These are phyloP conservation scores for Magnolia changhungtana DNA, from an alignment of 164 flowering plant species.

Conservation along the genomic window DNA sequence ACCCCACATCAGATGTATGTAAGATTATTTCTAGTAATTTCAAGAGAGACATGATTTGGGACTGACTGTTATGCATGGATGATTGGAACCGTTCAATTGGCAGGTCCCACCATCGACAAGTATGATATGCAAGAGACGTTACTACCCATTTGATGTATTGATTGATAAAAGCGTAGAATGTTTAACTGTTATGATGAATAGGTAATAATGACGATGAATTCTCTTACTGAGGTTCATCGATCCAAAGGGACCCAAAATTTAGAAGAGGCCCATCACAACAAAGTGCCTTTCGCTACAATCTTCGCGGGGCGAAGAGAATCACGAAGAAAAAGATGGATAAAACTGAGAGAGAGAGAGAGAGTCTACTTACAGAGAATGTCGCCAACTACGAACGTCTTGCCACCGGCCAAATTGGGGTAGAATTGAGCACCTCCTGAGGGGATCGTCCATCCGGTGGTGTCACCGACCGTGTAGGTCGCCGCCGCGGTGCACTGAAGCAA, in stretches of 20 bases:
- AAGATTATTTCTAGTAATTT: background rate
- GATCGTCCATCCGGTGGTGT: constrained; percentile 14
- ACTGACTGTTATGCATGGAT: background rate
- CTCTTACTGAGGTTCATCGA: too few species aligned
- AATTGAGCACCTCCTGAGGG: constrained; percentile 6
- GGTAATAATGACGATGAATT: too few species aligned
- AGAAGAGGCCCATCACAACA: background rate
- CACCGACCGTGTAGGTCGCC: constrained; percentile 15
- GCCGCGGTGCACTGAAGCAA: constrained; percentile 11
- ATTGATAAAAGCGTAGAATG: too few species aligned
- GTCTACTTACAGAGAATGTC: constrained; percentile 25
- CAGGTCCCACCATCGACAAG: background rate
- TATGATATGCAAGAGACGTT: too few species aligned
- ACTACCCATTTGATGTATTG: too few species aligned
- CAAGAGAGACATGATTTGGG: background rate
- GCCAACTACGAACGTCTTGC: constrained; percentile 12
- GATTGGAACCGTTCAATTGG: background rate
- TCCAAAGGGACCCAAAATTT: too few species aligned
- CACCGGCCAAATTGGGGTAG: constrained; percentile 17
- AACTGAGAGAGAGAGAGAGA: background rate
- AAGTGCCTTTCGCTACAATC: too few species aligned
- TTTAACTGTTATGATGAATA: too few species aligned
- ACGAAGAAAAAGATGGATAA: too few species aligned
- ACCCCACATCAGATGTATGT: background rate
- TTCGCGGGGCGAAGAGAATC: too few species aligned